Conservation (phyloP, 495 filamentous ascomycete species). For the Neurospora intermedia region DNA sequence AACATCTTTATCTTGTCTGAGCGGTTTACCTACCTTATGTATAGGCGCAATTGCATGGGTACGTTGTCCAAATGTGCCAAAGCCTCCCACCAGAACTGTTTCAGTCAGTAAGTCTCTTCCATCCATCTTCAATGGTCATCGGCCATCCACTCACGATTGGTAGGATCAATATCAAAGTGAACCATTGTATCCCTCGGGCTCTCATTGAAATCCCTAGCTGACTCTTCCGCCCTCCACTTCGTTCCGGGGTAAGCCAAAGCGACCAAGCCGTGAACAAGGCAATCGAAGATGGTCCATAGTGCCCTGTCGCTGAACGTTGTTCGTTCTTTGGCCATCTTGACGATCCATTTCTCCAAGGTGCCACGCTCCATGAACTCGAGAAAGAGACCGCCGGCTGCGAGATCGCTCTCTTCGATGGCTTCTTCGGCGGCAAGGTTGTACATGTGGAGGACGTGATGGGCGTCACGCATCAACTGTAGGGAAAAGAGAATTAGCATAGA, state of each 20-base stretch:
- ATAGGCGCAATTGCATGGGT: neutral
- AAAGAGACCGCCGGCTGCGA: neutral
- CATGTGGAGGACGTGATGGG: neutral
- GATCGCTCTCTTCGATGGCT: neutral
- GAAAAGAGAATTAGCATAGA: neutral
- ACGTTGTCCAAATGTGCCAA: neutral
- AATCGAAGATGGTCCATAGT: neutral
- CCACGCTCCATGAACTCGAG: neutral
- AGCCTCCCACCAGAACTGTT: neutral
- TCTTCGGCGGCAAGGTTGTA: neutral
- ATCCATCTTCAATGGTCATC: too few relatives aligned
- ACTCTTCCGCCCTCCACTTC: neutral
- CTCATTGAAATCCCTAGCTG: neutral
- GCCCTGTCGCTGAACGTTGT: neutral
- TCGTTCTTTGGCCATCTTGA: neutral
- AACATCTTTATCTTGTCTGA: too few relatives aligned
- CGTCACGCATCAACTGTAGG: neutral
- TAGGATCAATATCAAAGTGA: neutral
- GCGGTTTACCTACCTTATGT: neutral
- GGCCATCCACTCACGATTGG: neutral
- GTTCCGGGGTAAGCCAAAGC: neutral
- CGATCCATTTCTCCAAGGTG: neutral
- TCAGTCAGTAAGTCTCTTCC: neutral
- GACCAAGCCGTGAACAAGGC: neutral
- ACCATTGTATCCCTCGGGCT: neutral